Evolutionary conservation across 257 asterid genomes (phyloP), one percentile per base, ranked within the genome.

Genomic region (Solanum medicagineum): DNA sequence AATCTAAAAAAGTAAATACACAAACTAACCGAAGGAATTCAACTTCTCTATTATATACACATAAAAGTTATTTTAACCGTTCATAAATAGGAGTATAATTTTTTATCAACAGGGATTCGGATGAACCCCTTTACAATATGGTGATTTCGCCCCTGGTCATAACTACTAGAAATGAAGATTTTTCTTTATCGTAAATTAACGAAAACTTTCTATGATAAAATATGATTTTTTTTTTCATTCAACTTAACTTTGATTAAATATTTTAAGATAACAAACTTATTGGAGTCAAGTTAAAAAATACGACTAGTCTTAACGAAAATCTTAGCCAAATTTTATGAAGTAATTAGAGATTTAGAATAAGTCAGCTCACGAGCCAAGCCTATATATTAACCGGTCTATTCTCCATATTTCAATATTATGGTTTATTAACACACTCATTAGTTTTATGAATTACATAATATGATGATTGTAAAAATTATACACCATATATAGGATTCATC

Each of bases 1-100:
- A 32, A 32, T 32, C 4, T 32, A 32, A 32, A 32, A 4, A 32
- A 32, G 42, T 4, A 36, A 36, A 36, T 36, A 36, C 1, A 36
- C 5, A 5, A 36, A 36, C 0, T 36, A 36, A 7, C 0, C 42
- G 1, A 36, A 36, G 42, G 1, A 0, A 7, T 36, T 36, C 1
- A 36, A 36, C 1, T 4, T 36, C 1, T 36, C 42, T 36, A 36
- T 36, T 36, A 36, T 36, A 36, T 36, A 36, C 0, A 36, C 1
- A 36, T 4, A 36, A 36, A 36, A 36, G 1, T 36, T 36, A 36
- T 36, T 5, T 5, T 36, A 36, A 36, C 0, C 6, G 5, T 36
- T 0, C 6, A 36, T 36, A 36, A 36, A 36, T 36, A 36, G 4
- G 3, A 32, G 42, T 4, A 36, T 36, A 36, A 36, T 0, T 36